Evolutionary conservation across 2,329 filamentous ascomycete species (phyloP).

Genomic region (Cercospora janseana): DNA sequence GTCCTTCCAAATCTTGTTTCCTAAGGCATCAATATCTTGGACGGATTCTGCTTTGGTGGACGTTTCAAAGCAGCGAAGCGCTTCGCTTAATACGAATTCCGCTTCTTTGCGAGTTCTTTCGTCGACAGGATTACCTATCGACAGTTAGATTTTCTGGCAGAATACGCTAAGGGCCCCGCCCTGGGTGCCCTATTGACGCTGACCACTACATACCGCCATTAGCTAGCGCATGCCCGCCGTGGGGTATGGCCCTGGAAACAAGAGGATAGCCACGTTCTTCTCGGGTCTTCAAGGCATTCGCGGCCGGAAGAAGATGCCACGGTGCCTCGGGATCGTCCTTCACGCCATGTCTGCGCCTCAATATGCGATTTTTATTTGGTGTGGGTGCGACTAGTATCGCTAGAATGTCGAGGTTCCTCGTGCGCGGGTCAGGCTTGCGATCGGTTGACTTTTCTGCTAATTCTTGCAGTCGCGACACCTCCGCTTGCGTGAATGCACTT

Average conservation of each 20-base stretch:
- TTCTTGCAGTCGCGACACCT: neutral
- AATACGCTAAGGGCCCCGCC: too few relatives aligned
- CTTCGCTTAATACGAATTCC: constrained; percentile 26
- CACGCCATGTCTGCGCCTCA: constrained; percentile 25
- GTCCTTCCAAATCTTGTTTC: constrained; percentile 36
- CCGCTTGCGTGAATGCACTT: neutral
- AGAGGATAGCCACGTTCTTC: constrained; percentile 34
- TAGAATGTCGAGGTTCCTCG: neutral
- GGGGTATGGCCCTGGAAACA: constrained; percentile 29
- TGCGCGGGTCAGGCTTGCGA: neutral
- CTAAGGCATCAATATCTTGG: constrained; percentile 34
- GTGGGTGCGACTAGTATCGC: neutral
- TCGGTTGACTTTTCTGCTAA: neutral
- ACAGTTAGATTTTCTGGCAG: neutral
- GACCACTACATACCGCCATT: constrained; percentile 24
- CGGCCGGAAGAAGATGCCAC: constrained; percentile 37
- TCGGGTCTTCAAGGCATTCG: constrained; percentile 34
- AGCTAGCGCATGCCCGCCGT: constrained; percentile 29
- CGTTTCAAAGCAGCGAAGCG: constrained; percentile 31
- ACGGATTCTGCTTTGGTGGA: constrained; percentile 32
- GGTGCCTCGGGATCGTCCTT: constrained; percentile 30
- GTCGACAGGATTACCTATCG: constrained; percentile 24
- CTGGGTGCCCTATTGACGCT: neutral
- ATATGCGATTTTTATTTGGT: neutral
- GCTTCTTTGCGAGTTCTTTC: constrained; percentile 28